Evolutionary conservation across 371 early-diverging fungal genomes (phyloP), one percentile per base, ranked within the genome.

Genomic region (Zychaea mexicana): DNA sequence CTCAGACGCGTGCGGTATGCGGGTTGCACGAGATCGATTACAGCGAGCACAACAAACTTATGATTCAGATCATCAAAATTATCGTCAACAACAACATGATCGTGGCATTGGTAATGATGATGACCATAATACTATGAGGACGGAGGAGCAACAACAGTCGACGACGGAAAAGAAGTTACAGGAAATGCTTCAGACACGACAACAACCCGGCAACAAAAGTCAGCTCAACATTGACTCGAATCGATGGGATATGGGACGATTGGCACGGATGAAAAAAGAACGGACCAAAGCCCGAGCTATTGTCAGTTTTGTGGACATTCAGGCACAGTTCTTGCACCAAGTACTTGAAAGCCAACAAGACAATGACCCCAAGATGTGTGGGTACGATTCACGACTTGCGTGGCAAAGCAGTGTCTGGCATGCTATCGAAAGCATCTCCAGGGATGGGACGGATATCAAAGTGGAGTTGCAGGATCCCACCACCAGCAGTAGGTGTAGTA

Each of bases 1-100:
- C 24, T 61, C 62, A 38, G 33, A 33, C 21, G 62, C 32, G 39
- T 61, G 62, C 21, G 62, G 62, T 21, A 36, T 61, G 28, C 39
- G 27, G 5, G 46, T 53, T 12, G 62, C 62, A 9, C 69, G 77
- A 12, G 39, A 38, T 17, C 42, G 45, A 27, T 19, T 58, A 13
- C 22, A 49, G 12, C 49, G 49, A 22, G 49, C 49, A 4, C 49
- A 49, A 49, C 49, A 13, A 49, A 5, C 49, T 6, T 49, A 49
- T 24, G 21, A 24, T 4, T 4, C 22, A 17, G 49, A 49, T 24
- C 21, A 49, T 24, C 22, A 0, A 49, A 22, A 49, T 42, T n/a
- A n/a, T n/a, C n/a, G n/a, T n/a, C n/a, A n/a, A 42, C 42, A 17
- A 42, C 15, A 12, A 42, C 42, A 39, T n/a, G n/a, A n/a, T n/a